These are phyloP conservation scores for Isabelozyma gotoi DNA, from an alignment of 805 yeast genomes.

Conservation along the genomic window DNA sequence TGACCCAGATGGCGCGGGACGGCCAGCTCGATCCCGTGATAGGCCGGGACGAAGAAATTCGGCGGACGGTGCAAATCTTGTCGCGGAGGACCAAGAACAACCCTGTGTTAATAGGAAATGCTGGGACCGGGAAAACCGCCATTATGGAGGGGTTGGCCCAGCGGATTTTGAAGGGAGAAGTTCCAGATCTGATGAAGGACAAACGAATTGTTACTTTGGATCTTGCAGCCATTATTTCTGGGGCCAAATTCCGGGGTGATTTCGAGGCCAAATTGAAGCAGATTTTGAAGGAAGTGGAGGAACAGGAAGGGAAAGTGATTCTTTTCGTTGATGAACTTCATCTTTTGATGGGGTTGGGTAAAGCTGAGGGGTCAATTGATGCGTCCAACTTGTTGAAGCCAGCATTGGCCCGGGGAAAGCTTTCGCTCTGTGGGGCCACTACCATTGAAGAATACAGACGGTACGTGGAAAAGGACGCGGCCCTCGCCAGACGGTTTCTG, in stretches of 20 bases:
- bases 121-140: constrained; percentile 98
- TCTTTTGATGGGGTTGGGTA: constrained; percentile 84
- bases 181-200: constrained; percentile 89
- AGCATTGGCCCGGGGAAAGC: constrained; percentile 85
- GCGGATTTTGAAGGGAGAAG: constrained; percentile 86
- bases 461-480: constrained; percentile 95
- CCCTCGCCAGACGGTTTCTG: constrained; percentile 90
- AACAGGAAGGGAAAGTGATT: constrained; percentile 70
- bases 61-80: constrained; percentile 87
- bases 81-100: constrained; percentile 93
- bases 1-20: constrained; percentile 81
- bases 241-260: constrained; percentile 95
- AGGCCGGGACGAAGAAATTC: constrained; percentile 93
- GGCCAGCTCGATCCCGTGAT: constrained; percentile 96
- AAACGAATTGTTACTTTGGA: constrained; percentile 84
- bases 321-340: constrained; percentile 91
- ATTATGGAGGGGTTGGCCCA: constrained; percentile 96
- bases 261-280: constrained; percentile 86
- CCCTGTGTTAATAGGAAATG: constrained; percentile 92
- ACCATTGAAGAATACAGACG: constrained; percentile 90
- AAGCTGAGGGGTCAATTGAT: constrained; percentile 92
- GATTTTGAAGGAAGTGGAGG: constrained; percentile 81
- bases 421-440: constrained; percentile 96
- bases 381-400: constrained; percentile 94
- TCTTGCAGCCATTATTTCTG: constrained; percentile 85